A percentile compares a stretch with the other conserved stretches of the same genome.
phyloP scores from a whole-genome alignment of 306 rosid species.

The Ceratonia siliqua region DNA sequence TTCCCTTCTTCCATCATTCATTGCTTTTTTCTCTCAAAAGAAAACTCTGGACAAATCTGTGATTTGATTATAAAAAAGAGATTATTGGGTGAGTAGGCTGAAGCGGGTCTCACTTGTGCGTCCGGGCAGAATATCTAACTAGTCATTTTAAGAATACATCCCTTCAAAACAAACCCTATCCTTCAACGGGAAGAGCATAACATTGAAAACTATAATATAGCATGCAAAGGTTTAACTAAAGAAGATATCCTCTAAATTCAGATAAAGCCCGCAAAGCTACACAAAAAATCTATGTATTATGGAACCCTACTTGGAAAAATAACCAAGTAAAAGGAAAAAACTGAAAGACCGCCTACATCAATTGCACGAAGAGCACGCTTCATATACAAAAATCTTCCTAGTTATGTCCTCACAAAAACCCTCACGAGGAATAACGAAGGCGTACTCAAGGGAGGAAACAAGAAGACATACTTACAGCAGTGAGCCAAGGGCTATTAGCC shows the following conservation, averaged over 20 bases:
- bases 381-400: conserved; percentile 34
- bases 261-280: neutral
- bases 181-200: neutral
- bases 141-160: too few species aligned
- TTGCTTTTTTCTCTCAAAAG: too few species aligned
- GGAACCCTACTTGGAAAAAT: conserved; percentile 16
- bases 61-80: too few species aligned
- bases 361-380: conserved; percentile 23
- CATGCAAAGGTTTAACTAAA: neutral
- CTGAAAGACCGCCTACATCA: conserved; percentile 14
- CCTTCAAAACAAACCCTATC: neutral
- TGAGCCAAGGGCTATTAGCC: neutral
- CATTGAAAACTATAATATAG: neutral
- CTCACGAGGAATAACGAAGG: neutral
- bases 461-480: neutral
- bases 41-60: too few species aligned
- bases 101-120: too few species aligned
- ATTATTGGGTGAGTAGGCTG: too few species aligned
- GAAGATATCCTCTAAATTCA: conserved; percentile 16
- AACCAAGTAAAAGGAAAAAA: neutral
- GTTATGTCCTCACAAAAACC: neutral
- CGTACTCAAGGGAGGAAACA: neutral
- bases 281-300: conserved; percentile 4
- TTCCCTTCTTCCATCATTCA: too few species aligned
- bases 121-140: too few species aligned